Percentiles rank a stretch among this genome's conserved stretches.
Evolutionary conservation across 1,139 yeast species (phyloP).

Genomic region (Suhomyces bribrorum): DNA sequence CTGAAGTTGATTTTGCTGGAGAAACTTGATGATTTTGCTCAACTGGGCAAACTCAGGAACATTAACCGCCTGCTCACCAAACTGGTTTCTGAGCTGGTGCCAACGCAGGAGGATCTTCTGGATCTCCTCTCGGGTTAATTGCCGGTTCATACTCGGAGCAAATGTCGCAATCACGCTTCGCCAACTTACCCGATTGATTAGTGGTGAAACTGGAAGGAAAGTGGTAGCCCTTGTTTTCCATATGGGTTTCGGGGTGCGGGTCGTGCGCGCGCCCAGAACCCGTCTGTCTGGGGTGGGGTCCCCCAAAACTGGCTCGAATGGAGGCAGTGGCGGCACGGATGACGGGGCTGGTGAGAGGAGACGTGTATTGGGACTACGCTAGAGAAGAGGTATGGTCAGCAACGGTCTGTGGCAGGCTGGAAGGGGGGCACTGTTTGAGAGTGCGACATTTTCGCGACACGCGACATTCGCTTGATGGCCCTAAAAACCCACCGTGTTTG

Average conservation of each 20-base stretch:
- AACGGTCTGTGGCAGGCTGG: too few relatives aligned
- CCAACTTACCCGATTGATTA: constrained; percentile 6
- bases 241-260: neutral
- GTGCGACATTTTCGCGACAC: too few relatives aligned
- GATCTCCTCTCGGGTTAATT: constrained; percentile 41
- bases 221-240: neutral
- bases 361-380: too few relatives aligned
- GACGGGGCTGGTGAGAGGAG: too few relatives aligned
- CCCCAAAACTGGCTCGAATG: too few relatives aligned
- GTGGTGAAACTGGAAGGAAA: neutral
- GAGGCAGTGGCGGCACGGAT: too few relatives aligned
- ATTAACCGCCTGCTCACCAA: constrained; percentile 63
- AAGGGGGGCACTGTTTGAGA: too few relatives aligned
- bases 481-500: too few relatives aligned
- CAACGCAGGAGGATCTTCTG: constrained; percentile 53
- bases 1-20: constrained; percentile 46
- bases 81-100: constrained; percentile 62
- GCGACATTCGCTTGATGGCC: too few relatives aligned
- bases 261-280: constrained; percentile 5
- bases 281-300: neutral
- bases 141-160: constrained; percentile 20
- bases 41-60: constrained; percentile 63
- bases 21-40: constrained; percentile 54
- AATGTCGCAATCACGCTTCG: constrained; percentile 1
- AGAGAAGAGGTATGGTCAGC: too few relatives aligned